phyloP scores from a whole-genome alignment of 140 eudicot genomes.

The Stevia rebaudiana region DNA sequence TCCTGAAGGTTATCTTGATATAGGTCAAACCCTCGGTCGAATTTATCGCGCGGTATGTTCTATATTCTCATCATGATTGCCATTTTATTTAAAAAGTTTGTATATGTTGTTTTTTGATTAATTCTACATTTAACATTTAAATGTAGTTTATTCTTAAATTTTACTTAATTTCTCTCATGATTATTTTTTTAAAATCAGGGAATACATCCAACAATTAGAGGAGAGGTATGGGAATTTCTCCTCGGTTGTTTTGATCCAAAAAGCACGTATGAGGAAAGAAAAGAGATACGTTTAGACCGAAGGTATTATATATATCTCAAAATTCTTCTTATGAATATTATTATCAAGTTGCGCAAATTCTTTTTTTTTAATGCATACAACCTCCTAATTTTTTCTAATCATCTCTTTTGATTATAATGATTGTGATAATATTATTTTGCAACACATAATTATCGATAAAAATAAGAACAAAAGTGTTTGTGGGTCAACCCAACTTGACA shows the following conservation, averaged over 20 bases:
- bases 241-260: conserved; percentile 39
- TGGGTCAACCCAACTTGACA: background rate
- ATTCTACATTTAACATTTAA: background rate
- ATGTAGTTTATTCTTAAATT: background rate
- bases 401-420: background rate
- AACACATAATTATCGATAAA: background rate
- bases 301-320: conserved; percentile 9
- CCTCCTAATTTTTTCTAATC: background rate
- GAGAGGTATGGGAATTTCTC: conserved; percentile 36
- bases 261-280: conserved; percentile 30
- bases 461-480: background rate
- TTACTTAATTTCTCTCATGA: background rate
- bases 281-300: conserved; percentile 29
- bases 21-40: conserved; percentile 36
- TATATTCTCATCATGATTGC: background rate
- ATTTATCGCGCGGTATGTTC: conserved; percentile 30
- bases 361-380: background rate
- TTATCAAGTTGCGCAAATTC: background rate
- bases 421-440: background rate
- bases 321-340: too few species aligned
- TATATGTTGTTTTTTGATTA: background rate
- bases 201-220: conserved; percentile 33
- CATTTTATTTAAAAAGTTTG: background rate
- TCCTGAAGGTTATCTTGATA: conserved; percentile 37
- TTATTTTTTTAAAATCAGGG: conserved; percentile 15